Percentiles rank a stretch among this genome's conserved stretches.
Conservation (phyloP, 495 filamentous ascomycete genomes). For the Ascobolus immersus region DNA sequence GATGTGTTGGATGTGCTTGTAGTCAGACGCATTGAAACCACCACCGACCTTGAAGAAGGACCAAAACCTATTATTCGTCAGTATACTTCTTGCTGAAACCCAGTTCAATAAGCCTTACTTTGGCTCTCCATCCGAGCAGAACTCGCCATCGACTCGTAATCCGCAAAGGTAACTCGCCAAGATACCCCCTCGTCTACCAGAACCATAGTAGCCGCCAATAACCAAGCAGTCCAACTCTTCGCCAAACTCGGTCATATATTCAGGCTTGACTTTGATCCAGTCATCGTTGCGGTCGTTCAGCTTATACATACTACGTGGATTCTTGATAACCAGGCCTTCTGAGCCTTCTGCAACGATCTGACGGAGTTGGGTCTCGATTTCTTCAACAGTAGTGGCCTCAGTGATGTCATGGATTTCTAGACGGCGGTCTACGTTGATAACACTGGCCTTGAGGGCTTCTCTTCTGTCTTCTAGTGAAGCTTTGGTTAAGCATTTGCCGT, state of each 20-base stretch:
- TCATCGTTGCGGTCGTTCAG: conserved; percentile 82
- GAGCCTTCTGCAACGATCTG: conserved; percentile 67
- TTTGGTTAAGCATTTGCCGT: conserved; percentile 47
- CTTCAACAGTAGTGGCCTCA: conserved; percentile 35
- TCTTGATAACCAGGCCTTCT: conserved; percentile 85
- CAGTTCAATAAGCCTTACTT: conserved; percentile 8
- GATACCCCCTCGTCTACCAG: conserved; percentile 54
- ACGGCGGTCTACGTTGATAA: conserved; percentile 40
- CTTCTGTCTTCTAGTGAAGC: conserved; percentile 67
- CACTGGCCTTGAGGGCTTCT: conserved; percentile 39
- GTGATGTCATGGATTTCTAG: conserved; percentile 62
- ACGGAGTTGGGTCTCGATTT: conserved; percentile 54
- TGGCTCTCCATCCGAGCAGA: conserved; percentile 15
- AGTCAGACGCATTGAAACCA: conserved; percentile 67
- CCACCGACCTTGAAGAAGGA: conserved; percentile 94
- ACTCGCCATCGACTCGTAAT: conserved; percentile 44
- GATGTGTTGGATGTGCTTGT: conserved; percentile 49
- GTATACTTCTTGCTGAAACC: conserved; percentile 22
- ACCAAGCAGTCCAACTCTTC: conserved; percentile 76
- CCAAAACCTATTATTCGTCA: conserved; percentile 43
- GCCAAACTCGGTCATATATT: conserved; percentile 94
- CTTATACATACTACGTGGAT: conserved; percentile 61
- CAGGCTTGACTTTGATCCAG: conserved; percentile 98
- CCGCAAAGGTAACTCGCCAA: conserved; percentile 76
- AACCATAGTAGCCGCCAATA: conserved; percentile 82